Conservation (phyloP, 495 filamentous ascomycete genomes). For the Evernia prunastri region DNA sequence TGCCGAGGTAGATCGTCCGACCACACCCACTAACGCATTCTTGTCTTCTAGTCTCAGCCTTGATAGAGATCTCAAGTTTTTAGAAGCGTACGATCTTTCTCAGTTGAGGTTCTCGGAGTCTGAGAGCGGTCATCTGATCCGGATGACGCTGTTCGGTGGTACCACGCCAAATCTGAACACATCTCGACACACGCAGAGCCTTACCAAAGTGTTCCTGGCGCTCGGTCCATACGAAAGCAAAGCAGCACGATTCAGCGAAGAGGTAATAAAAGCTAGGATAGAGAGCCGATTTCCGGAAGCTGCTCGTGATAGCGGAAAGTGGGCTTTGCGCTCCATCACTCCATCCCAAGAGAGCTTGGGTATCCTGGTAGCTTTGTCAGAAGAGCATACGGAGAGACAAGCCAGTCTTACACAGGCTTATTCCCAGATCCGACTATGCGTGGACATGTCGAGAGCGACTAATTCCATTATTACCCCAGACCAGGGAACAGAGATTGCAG, state of each 20-base stretch:
- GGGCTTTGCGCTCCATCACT: conserved; percentile 65
- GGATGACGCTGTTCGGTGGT: conserved; percentile 55
- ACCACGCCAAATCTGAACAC: background rate
- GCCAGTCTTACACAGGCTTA: background rate
- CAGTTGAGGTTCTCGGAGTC: conserved; percentile 73
- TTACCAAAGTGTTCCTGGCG: conserved; percentile 17
- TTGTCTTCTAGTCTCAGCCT: conserved; percentile 47
- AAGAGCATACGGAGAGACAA: conserved; percentile 49
- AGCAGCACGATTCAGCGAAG: conserved; percentile 71
- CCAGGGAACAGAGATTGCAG: conserved; percentile 2
- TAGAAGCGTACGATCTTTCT: conserved; percentile 61
- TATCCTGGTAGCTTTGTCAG: conserved; percentile 69
- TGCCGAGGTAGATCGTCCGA: conserved; percentile 72
- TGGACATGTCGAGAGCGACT: background rate
- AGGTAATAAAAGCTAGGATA: conserved; percentile 76
- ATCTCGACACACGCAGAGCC: background rate
- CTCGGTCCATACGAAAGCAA: conserved; percentile 70
- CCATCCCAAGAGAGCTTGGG: conserved; percentile 54
- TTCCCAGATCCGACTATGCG: conserved; percentile 8
- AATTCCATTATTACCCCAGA: background rate
- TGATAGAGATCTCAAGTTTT: conserved; percentile 64
- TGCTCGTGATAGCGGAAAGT: conserved; percentile 71
- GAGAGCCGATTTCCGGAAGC: conserved; percentile 74
- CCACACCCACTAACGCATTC: background rate
- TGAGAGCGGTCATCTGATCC: conserved; percentile 61